These are phyloP conservation scores for Lycium barbarum DNA, from an alignment of 257 asterid genomes.

Conservation along the genomic window DNA sequence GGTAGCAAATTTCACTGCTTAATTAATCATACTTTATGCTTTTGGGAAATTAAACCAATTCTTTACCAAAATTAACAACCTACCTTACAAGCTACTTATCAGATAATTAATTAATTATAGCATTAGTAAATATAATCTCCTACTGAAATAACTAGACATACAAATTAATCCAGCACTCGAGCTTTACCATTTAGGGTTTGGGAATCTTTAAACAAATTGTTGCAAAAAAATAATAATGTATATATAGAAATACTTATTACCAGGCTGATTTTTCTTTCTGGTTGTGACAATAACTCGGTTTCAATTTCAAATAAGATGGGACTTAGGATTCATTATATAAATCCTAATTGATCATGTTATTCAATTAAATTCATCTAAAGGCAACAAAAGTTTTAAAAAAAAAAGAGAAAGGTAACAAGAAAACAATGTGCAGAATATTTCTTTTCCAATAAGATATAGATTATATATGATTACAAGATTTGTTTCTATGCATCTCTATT, in stretches of 20 bases:
- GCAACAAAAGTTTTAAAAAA: background rate
- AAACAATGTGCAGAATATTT: background rate
- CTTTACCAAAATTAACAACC: constrained; percentile 4
- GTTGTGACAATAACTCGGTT: background rate
- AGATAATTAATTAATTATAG: background rate
- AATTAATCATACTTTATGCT: constrained; percentile 4
- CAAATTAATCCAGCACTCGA: background rate
- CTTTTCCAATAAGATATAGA: background rate
- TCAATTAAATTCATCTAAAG: background rate
- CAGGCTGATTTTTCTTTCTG: background rate
- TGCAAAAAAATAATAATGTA: background rate
- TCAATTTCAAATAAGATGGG: background rate
- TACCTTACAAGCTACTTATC: constrained; percentile 15
- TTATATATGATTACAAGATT: background rate
- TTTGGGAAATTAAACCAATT: constrained; percentile 11
- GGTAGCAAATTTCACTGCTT: constrained; percentile 21
- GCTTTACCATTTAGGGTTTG: background rate
- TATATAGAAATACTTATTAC: background rate
- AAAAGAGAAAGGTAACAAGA: background rate
- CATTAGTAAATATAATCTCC: background rate
- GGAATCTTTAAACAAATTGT: background rate
- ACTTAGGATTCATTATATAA: background rate
- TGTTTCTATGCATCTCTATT: constrained; percentile 26
- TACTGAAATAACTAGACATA: background rate
- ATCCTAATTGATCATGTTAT: background rate